Conservation (phyloP, 257 asterid species). For the Solanum habrochaites region DNA sequence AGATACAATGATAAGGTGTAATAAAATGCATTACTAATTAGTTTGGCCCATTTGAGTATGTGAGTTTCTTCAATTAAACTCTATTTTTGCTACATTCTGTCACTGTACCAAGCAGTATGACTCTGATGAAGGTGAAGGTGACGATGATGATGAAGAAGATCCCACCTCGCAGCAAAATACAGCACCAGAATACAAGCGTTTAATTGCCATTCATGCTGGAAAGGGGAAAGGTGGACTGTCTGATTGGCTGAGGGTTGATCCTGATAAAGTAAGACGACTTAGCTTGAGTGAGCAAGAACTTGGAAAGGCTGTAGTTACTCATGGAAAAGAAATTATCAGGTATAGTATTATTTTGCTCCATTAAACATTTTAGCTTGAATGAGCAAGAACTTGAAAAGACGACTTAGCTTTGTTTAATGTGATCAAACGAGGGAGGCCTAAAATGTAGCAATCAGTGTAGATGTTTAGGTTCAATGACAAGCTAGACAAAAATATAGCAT, state of each 20-base stretch:
- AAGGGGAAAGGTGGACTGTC: constrained; percentile 52
- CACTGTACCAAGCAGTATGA: constrained; percentile 26
- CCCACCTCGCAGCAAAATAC: constrained; percentile 11
- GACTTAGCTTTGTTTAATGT: neutral
- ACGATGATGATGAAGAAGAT: constrained; percentile 23
- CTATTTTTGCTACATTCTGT: neutral
- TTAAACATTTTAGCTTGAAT: neutral
- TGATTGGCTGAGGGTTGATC: constrained; percentile 43
- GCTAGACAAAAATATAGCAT: neutral
- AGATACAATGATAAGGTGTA: neutral
- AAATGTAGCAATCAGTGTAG: neutral
- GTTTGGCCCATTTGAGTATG: neutral
- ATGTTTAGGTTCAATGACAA: neutral
- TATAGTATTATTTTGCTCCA: constrained; percentile 4
- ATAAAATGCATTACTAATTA: neutral
- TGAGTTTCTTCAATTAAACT: neutral
- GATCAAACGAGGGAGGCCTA: neutral
- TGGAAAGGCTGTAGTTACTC: constrained; percentile 34
- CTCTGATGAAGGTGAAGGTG: constrained; percentile 7
- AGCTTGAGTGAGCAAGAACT: constrained; percentile 67
- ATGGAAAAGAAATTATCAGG: constrained; percentile 46
- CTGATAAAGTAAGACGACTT: constrained; percentile 51
- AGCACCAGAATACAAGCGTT: constrained; percentile 57
- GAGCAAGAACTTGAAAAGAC: neutral
- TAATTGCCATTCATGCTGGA: constrained; percentile 70